Evolutionary conservation across 139 green algal species (phyloP), one percentile per base, ranked within the genome.

Genomic region (Nannochloris sp.): DNA sequence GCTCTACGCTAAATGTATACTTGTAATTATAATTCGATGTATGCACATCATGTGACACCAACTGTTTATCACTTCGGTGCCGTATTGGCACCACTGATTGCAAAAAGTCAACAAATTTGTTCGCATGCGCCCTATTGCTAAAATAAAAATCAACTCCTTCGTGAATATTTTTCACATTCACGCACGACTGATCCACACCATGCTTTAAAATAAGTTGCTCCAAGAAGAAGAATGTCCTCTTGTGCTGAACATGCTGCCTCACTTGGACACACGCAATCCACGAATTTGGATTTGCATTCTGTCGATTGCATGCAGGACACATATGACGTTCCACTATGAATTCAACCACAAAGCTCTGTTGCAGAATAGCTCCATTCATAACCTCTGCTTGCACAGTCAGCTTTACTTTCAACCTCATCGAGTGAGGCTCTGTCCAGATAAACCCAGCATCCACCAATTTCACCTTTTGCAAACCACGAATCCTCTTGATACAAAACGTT

Each of bases 351-450:
- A 96, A 96, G 18, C 80, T 83, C 69, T 98, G 89, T 81, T 99
- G 93, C 80, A 99, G 76, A 68, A 98, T 97, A 54, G 93, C 89
- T 6, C 90, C 92, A 66, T 95, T 96, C 36, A 97, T 75, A 27
- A 97, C 88, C 73, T 98, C 92, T 8, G 79, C 88, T 78, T 90
- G 85, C 2, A 99, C 78, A 14, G 93, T 97, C 49, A 97, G 69
- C 81, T 96, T 96, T 10, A 88, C 76, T 72, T 98, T 98, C 10
- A 98, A 72, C 18, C 93, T 79, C 71, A 93, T 95, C 24, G 80
- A 93, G 79, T 99, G 93, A 3, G 93, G 93, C 83, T 99, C 93
- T 18, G 93, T 99, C 93, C 93, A 99, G 21, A 98, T 88, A 76
- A 99, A 99, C 1, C 84, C 84, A n/a, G 93, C 93, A 64, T 99